phyloP scores from a whole-genome alignment of 192 early-diverging fungal genomes.

The Coemansia pectinata region DNA sequence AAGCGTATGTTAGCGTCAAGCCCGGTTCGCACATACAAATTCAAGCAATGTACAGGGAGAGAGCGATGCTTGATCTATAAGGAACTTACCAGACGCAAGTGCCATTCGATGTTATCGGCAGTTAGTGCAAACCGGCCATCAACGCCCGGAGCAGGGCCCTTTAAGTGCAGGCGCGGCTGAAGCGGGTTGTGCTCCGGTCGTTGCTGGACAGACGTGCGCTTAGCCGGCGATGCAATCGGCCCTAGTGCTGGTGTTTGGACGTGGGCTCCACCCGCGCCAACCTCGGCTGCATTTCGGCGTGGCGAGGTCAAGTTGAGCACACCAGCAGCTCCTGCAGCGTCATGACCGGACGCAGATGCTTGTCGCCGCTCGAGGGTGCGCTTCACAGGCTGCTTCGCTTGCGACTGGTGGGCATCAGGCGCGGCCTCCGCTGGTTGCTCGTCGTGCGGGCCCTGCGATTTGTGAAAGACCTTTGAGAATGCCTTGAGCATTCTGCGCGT shows the following conservation, averaged over 20 bases:
- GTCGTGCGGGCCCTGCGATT: conserved; percentile 31
- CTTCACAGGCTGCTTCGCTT: background rate
- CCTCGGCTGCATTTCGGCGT: conserved; percentile 1
- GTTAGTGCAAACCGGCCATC: conserved; percentile 43
- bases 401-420: background rate
- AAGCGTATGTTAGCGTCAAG: background rate
- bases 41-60: background rate
- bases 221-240: conserved; percentile 7
- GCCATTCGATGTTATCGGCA: conserved; percentile 49
- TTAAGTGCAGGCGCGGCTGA: conserved; percentile 48
- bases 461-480: conserved; percentile 55
- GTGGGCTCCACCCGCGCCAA: background rate
- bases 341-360: conserved; percentile 12
- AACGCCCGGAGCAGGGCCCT: conserved; percentile 29
- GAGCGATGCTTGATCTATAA: background rate
- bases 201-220: conserved; percentile 37
- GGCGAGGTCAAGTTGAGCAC: conserved; percentile 8
- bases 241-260: background rate
- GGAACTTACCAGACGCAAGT: conserved; percentile 50
- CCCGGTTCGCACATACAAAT: background rate
- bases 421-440: conserved; percentile 14
- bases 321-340: conserved; percentile 1
- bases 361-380: conserved; percentile 26
- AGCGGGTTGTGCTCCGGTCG: conserved; percentile 37
- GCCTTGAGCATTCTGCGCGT: conserved; percentile 46